phyloP scores from a whole-genome alignment of 768 basidiomycete species.

The Kwoniella botswanensis region DNA sequence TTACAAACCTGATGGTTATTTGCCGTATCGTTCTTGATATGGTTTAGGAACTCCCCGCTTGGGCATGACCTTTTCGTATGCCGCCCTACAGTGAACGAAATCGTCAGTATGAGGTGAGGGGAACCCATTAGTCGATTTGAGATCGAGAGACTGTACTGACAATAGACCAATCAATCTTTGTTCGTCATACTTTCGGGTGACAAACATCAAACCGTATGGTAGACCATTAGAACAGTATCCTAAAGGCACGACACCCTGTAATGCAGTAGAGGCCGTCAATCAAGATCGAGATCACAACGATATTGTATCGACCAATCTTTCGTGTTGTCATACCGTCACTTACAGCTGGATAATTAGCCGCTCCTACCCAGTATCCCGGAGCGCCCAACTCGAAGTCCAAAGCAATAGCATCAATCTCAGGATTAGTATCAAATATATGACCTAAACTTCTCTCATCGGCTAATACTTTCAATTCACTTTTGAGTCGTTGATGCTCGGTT shows the following conservation, averaged over 20 bases:
- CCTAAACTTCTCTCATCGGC: slow-evolving; percentile 35
- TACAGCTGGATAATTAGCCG: slow-evolving; percentile 42
- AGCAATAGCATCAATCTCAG: slow-evolving; percentile 39
- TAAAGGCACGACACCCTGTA: slow-evolving; percentile 26
- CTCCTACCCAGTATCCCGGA: slow-evolving; percentile 29
- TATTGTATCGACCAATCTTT: too few relatives aligned
- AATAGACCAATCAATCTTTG: slow-evolving; percentile 29
- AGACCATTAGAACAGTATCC: slow-evolving; percentile 33
- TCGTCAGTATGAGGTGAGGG: too few relatives aligned
- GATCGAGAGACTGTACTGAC: slow-evolving; percentile 4
- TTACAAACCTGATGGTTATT: too few relatives aligned
- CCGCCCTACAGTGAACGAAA: neutral
- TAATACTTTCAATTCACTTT: slow-evolving; percentile 24
- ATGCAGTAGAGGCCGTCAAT: neutral
- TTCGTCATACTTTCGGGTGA: slow-evolving; percentile 37
- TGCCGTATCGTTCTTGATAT: too few relatives aligned
- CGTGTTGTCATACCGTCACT: neutral
- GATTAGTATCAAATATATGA: slow-evolving; percentile 34
- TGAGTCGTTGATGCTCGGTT: slow-evolving; percentile 30
- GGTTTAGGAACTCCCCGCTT: neutral
- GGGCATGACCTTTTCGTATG: neutral
- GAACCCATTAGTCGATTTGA: too few relatives aligned
- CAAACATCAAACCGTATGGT: slow-evolving; percentile 42
- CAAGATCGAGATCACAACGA: neutral
- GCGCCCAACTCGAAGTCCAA: slow-evolving; percentile 39